These are phyloP conservation scores for Boletus eberwhitei DNA, from an alignment of 768 basidiomycete species.

Conservation along the genomic window DNA sequence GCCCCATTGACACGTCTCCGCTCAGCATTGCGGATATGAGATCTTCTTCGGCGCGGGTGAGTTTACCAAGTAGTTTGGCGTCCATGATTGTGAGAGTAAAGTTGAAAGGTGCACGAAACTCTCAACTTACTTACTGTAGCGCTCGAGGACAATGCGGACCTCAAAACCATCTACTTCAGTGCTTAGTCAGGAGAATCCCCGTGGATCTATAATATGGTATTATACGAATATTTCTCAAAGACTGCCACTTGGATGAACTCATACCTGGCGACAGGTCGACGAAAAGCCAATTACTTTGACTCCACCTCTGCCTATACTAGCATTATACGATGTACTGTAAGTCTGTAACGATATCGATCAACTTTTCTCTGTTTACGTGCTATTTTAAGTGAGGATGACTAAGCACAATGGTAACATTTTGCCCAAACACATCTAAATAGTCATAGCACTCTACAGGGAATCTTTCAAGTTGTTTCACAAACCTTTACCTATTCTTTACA, in stretches of 20 bases:
- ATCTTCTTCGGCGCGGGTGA: background rate
- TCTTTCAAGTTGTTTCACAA: too few species aligned
- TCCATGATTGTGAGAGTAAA: background rate
- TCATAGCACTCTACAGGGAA: too few species aligned
- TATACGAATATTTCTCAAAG: too few species aligned
- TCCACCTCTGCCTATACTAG: background rate
- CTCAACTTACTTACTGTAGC: too few species aligned
- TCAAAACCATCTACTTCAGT: background rate
- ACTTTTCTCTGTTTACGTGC: background rate
- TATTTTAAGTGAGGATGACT: background rate
- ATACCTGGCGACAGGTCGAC: background rate
- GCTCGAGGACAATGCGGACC: background rate
- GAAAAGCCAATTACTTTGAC: background rate
- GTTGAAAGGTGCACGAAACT: background rate
- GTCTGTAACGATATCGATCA: too few species aligned
- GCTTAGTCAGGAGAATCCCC: background rate
- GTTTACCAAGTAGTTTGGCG: background rate
- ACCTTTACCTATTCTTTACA: too few species aligned
- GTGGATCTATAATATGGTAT: too few species aligned
- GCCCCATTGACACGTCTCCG: background rate
- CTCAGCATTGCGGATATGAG: background rate
- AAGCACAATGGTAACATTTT: background rate
- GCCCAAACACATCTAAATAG: background rate
- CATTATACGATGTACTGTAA: background rate
- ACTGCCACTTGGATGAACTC: background rate